Percentiles rank a stretch among this genome's conserved stretches.
phyloP scores from a whole-genome alignment of 1,284 basidiomycete species.

The Irpex sp. region DNA sequence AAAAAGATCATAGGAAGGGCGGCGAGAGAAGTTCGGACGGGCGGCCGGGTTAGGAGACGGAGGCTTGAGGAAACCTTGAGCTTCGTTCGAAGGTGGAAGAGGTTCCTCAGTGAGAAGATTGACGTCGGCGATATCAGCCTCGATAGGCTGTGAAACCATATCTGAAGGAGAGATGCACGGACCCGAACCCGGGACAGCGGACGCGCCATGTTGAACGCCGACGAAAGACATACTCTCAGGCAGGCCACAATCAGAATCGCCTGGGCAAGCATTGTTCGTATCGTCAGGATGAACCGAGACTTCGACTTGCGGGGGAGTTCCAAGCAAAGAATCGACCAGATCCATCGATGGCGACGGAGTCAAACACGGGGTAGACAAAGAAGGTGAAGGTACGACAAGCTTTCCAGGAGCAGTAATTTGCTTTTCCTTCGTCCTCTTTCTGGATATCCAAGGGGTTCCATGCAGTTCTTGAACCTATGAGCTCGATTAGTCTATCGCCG shows the following conservation, averaged over 20 bases:
- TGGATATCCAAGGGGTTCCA: conserved; percentile 75
- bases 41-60: conserved; percentile 8
- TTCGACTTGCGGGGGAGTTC: conserved; percentile 27
- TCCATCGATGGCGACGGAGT: conserved; percentile 58
- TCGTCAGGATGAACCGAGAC: conserved; percentile 39
- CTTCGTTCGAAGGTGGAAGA: not conserved
- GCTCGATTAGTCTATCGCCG: not conserved
- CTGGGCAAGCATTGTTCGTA: not conserved
- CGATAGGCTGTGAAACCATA: not conserved
- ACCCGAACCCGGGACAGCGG: not conserved
- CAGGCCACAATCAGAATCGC: not conserved
- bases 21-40: conserved; percentile 58
- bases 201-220: not conserved
- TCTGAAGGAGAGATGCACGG: not conserved
- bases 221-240: not conserved
- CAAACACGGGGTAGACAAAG: conserved; percentile 34
- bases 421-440: conserved; percentile 25
- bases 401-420: conserved; percentile 28
- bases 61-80: conserved; percentile 14
- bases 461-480: conserved; percentile 86
- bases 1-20: conserved; percentile 87
- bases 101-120: not conserved
- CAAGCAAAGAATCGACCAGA: conserved; percentile 26
- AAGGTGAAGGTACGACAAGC: conserved; percentile 25
- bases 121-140: not conserved